Evolutionary conservation across 257 asterid genomes (phyloP).

Genomic region (Ajuga chamaepitys): DNA sequence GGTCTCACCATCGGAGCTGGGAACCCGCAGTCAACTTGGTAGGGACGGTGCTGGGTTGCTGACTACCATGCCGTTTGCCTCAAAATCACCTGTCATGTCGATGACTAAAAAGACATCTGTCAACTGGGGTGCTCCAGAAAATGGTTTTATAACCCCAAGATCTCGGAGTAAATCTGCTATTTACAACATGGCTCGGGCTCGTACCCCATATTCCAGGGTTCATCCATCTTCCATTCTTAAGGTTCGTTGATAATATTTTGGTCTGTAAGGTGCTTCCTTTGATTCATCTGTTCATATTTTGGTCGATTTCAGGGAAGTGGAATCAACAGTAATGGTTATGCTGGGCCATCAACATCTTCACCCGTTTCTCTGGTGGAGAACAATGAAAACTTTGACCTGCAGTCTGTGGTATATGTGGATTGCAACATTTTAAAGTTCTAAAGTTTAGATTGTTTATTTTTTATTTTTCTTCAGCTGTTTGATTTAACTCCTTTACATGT

Average conservation of each 20-base stretch:
- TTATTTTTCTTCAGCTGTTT: constrained; percentile 12
- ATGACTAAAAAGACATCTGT: constrained; percentile 23
- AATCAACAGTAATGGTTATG: constrained; percentile 26
- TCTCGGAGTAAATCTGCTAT: constrained; percentile 83
- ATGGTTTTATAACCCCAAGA: constrained; percentile 63
- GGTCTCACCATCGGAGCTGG: constrained; percentile 56
- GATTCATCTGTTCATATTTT: neutral
- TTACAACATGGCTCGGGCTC: constrained; percentile 96
- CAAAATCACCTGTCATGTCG: constrained; percentile 37
- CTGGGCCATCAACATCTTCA: constrained; percentile 36
- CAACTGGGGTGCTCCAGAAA: constrained; percentile 37
- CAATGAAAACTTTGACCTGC: constrained; percentile 31
- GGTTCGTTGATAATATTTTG: constrained; percentile 26
- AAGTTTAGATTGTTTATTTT: neutral
- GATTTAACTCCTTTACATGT: constrained; percentile 3
- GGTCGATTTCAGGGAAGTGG: constrained; percentile 48
- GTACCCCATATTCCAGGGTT: constrained; percentile 76
- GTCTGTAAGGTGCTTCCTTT: constrained; percentile 1
- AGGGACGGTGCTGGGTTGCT: constrained; percentile 38
- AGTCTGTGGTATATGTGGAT: constrained; percentile 33
- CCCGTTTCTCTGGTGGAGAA: constrained; percentile 28
- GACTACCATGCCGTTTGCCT: constrained; percentile 28
- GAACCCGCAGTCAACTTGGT: constrained; percentile 38
- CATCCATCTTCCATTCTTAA: constrained; percentile 39
- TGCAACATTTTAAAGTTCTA: neutral